Evolutionary conservation across 805 yeast species (phyloP), one percentile per base, ranked within the genome.

Genomic region (Metschnikowia sp.): DNA sequence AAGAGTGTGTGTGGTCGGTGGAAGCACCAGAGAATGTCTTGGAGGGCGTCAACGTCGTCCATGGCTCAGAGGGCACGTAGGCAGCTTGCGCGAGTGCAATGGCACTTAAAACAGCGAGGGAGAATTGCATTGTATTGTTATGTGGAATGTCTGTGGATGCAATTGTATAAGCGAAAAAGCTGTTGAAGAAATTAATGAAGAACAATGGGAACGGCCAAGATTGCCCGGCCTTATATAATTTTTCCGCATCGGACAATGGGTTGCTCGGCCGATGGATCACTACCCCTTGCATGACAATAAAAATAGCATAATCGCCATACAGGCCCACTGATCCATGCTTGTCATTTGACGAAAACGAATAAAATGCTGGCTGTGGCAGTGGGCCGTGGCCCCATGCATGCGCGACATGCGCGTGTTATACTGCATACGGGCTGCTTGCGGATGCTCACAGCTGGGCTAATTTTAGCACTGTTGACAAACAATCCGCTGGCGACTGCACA

Each of bases 11-110:
- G 75, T 78, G 78, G 57, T 80, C 80, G 40, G 87, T 79, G 42
- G 75, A 56, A 51, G 81, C 84, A 59, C 82, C 81, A 10, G 79
- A 55, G 50, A 75, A 74, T 40, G 76, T 60, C 8, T 79, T 64
- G 40, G 77, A 78, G 56, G 94, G 91, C 34, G 90, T 84, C 65
- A 86, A 75, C 46, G 89, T 82, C 45, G 85, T 66, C 86, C 86
- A 85, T 58, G 84, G 82, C 50, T 79, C 84, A 45, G 82, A 65
- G 52, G 86, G 86, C 55, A 81, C 79, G 56, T 78, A 78, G 49
- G 88, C 88, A 43, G 86, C 84, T 43, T 75, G 44, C 32, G 83
- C 73, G 13, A 73, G 50, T n/a, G 79, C 63, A 45, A 76, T 74
- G 36, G 80, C 61, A 54, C 79, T 68, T 32, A 50, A 46, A 26